phyloP scores from a whole-genome alignment of 495 filamentous ascomycete genomes.

The Neohortaea acidophila region DNA sequence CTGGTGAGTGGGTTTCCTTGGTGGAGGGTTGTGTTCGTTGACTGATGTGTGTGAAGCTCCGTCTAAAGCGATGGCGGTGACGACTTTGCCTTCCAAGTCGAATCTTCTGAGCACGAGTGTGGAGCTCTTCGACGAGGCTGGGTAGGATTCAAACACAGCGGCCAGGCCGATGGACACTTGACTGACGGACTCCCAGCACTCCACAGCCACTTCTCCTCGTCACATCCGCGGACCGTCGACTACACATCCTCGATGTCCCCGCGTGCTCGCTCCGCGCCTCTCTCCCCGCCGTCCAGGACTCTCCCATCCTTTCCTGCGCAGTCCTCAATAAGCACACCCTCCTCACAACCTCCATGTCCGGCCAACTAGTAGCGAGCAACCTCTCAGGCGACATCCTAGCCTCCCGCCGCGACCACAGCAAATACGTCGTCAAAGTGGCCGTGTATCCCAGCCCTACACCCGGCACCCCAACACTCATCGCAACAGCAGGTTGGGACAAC shows the following conservation, averaged over 20 bases:
- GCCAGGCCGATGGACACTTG: no score
- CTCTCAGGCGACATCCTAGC: constrained; percentile 29
- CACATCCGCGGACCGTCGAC: constrained; percentile 38
- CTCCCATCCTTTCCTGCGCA: constrained; percentile 42
- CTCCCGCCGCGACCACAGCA: constrained; percentile 42
- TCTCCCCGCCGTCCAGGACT: constrained; percentile 35
- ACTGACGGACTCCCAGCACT: no score
- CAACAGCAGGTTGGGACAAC: constrained; percentile 52
- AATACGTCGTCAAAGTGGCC: constrained; percentile 46
- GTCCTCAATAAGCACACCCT: constrained; percentile 24
- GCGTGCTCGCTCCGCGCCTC: constrained; percentile 21
- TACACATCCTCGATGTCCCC: constrained; percentile 32
- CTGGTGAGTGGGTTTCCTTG: background rate
- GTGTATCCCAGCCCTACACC: constrained; percentile 27
- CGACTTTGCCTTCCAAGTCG: constrained; percentile 32
- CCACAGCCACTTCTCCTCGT: constrained; percentile 20
- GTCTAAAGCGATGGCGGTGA: constrained; percentile 28
- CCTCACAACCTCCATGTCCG: constrained; percentile 49
- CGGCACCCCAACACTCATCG: constrained; percentile 29
- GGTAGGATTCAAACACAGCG: background rate
- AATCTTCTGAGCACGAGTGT: constrained; percentile 42
- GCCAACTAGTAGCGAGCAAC: constrained; percentile 36
- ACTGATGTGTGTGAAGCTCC: constrained; percentile 30
- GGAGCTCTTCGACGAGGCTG: constrained; percentile 22
- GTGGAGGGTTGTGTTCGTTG: background rate